phyloP scores from a whole-genome alignment of 805 yeast genomes.

The Saccharomycopsis oosterbeekiorum region DNA sequence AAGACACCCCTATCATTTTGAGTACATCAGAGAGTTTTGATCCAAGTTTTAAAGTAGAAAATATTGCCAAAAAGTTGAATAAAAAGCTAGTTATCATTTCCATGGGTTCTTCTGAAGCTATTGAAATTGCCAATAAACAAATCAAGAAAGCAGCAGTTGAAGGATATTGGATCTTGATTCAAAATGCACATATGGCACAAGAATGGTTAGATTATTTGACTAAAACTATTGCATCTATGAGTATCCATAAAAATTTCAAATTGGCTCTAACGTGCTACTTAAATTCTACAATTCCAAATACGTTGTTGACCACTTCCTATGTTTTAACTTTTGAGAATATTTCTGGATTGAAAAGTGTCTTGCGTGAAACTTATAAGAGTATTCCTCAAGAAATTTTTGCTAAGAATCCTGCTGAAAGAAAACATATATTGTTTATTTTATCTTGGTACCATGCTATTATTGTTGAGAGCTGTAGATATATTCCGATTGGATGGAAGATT shows the following conservation, averaged over 20 bases:
- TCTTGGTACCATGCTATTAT: slow-evolving; percentile 66
- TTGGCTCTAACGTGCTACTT: slow-evolving; percentile 58
- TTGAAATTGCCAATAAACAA: slow-evolving; percentile 45
- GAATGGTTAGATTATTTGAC: slow-evolving; percentile 51
- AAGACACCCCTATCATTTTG: slow-evolving; percentile 36
- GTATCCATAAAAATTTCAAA: slow-evolving; percentile 32
- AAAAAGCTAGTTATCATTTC: slow-evolving; percentile 38
- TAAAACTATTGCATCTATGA: slow-evolving; percentile 31
- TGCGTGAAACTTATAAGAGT: slow-evolving; percentile 31
- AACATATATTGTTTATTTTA: slow-evolving; percentile 41
- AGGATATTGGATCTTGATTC: slow-evolving; percentile 67
- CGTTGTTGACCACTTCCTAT: slow-evolving; percentile 44
- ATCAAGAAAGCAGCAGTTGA: slow-evolving; percentile 34
- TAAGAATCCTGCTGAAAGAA: slow-evolving; percentile 33
- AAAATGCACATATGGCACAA: slow-evolving; percentile 68
- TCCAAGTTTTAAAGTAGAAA: slow-evolving; percentile 45
- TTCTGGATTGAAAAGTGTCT: slow-evolving; percentile 44
- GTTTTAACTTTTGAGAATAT: slow-evolving; percentile 53
- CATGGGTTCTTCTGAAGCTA: slow-evolving; percentile 67
- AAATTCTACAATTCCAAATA: slow-evolving; percentile 39
- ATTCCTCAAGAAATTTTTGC: slow-evolving; percentile 18
- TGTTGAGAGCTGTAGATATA: slow-evolving; percentile 46
- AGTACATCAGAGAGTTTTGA: slow-evolving; percentile 58
- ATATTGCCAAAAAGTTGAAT: slow-evolving; percentile 29
- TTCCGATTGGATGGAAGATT: slow-evolving; percentile 53